Percentiles rank a stretch among this genome's conserved stretches.
Evolutionary conservation across 2,329 filamentous ascomycete species (phyloP).

Genomic region (Penicillium concentricum): DNA sequence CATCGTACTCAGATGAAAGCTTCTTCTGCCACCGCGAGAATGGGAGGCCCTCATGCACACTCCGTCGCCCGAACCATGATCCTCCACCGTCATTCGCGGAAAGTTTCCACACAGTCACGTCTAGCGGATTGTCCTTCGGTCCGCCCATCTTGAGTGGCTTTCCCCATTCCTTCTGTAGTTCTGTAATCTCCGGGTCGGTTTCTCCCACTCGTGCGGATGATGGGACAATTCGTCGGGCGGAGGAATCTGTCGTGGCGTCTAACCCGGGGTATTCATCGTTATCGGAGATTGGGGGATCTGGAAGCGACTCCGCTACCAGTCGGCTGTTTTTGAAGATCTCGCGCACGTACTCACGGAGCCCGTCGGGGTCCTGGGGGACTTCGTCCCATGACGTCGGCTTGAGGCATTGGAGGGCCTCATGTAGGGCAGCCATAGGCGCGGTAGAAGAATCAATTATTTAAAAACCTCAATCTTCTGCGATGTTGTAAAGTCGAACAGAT

Average conservation of each 20-base stretch:
- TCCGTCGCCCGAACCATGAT: conserved; percentile 84
- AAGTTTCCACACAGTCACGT: conserved; percentile 77
- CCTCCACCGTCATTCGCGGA: conserved; percentile 76
- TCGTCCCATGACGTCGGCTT: conserved; percentile 56
- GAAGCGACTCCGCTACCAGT: conserved; percentile 73
- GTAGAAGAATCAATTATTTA: background rate
- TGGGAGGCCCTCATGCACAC: conserved; percentile 73
- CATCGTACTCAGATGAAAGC: conserved; percentile 74
- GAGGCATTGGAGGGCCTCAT: conserved; percentile 59
- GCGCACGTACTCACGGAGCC: conserved; percentile 55
- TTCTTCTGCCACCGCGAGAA: conserved; percentile 77
- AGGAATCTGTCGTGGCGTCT: conserved; percentile 11
- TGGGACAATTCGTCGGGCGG: conserved; percentile 53
- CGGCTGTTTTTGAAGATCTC: conserved; percentile 67
- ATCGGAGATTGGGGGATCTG: conserved; percentile 49
- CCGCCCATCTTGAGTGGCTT: conserved; percentile 67
- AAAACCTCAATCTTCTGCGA: background rate
- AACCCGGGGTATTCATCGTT: conserved; percentile 37
- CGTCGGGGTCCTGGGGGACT: conserved; percentile 46
- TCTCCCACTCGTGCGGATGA: conserved; percentile 52
- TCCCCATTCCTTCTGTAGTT: conserved; percentile 77
- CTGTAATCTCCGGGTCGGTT: conserved; percentile 53
- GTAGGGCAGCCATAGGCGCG: conserved; percentile 55
- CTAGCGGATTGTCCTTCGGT: conserved; percentile 70
- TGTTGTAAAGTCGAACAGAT: background rate